Conservation (phyloP, 345 rosid genomes). For the Abelmoschus esculentus region DNA sequence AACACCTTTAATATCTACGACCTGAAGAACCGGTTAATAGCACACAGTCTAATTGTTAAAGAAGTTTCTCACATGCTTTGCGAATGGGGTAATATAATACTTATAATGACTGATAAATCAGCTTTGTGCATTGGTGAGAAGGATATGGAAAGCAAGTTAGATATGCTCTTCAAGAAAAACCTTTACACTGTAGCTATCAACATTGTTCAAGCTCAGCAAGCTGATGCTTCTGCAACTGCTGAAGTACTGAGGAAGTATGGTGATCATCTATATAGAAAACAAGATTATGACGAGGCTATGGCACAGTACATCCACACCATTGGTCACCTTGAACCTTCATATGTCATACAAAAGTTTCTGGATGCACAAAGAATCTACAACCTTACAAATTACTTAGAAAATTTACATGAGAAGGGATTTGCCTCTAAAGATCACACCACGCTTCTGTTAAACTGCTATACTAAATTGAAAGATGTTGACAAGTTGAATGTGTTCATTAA, state of each 20-base stretch:
- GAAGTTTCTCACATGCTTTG: conserved; percentile 91
- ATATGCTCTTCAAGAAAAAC: conserved; percentile 97
- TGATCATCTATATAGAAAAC: conserved; percentile 89
- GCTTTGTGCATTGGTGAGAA: conserved; percentile 83
- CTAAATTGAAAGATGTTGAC: conserved; percentile 91
- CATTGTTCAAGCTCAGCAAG: conserved; percentile 97
- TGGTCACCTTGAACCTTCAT: conserved; percentile 97
- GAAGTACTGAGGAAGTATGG: conserved; percentile 96
- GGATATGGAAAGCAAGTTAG: conserved; percentile 99
- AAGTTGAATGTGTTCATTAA: conserved; percentile 86
- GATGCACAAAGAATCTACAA: conserved; percentile 98
- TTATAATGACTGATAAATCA: conserved; percentile 61
- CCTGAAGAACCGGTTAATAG: conserved; percentile 83
- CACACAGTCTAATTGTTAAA: conserved; percentile 71
- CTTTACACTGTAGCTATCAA: conserved; percentile 87
- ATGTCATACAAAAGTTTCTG: conserved; percentile 94
- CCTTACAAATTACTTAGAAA: conserved; percentile 92
- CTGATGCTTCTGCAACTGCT: conserved; percentile 98
- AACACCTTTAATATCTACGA: conserved; percentile 81
- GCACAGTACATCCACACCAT: conserved; percentile 84
- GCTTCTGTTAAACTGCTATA: conserved; percentile 88
- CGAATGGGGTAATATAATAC: conserved; percentile 93
- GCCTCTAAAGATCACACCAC: conserved; percentile 99
- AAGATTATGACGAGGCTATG: conserved; percentile 96
- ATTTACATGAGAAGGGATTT: conserved; percentile 90